Base-by-base conservation (phyloP, 495 filamentous ascomycete genomes). In the Penicillium silybi region DNA sequence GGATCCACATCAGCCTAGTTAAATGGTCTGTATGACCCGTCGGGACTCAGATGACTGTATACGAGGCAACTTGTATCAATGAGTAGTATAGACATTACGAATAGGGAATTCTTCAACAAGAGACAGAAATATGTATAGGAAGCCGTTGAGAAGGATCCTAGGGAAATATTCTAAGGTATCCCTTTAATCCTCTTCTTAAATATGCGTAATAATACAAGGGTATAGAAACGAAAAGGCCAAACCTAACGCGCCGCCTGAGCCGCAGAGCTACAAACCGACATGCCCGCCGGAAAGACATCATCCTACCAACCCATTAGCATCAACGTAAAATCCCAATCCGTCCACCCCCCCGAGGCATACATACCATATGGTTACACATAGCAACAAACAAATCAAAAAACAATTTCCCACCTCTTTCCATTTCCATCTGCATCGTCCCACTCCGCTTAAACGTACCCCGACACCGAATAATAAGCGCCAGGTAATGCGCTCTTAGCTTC, bases 381-480 rank as follows among this genome's bases (percentile, higher is more conserved):
- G 90, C 90, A 37, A 96, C 90, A 69, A 96, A 96, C 52, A 96
- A 72, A 70, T 96, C 90, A 69, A 96, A 96, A 74, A 95, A 95
- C 62, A 96, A 71, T 62, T 85, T 85, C 53, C 88, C 89, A 18
- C 90, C 90, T 57, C 78, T 78, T 67, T 89, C 86, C 90, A 96
- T 96, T 75, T 95, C 90, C 61, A 86, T 81, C 71, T 96, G 90
- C 90, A 96, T 95, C n/a, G 90, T 96, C 54, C 90, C 90, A 69
- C 89, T 95, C 34, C 88, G 76, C 78, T 93, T 96, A 75, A 96
- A 96, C 4, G 88, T 95, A 54, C 76, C 77, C 53, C 89, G 78
- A 61, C 84, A 85, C 55, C 90, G 80, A 57, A 96, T 92, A 68
- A 96, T 95, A 64, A 96, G 79, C 22, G 90, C 90, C 20, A 96